Conservation (phyloP, 768 basidiomycete genomes). For the Suillus ampliporus region DNA sequence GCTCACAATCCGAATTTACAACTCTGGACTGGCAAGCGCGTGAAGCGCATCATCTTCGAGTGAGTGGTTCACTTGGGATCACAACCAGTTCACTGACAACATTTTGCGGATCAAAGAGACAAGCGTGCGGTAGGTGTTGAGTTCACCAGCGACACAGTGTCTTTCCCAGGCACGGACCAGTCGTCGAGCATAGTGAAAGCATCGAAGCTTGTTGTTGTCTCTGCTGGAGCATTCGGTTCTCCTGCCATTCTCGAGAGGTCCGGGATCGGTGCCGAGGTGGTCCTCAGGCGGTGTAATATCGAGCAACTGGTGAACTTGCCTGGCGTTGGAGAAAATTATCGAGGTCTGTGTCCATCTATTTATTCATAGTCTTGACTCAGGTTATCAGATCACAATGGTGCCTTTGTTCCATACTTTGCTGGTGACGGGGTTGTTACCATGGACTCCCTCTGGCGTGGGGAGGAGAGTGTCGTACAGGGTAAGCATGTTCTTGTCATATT, state of each 20-base stretch:
- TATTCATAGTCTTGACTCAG: background rate
- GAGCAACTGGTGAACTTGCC: constrained; percentile 65
- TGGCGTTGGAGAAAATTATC: constrained; percentile 76
- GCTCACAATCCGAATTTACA: constrained; percentile 47
- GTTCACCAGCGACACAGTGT: constrained; percentile 43
- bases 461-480: constrained; percentile 47
- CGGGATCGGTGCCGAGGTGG: constrained; percentile 63
- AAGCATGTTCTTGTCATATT: constrained; percentile 21
- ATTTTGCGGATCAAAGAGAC: constrained; percentile 18
- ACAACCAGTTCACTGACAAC: background rate
- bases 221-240: constrained; percentile 60
- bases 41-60: constrained; percentile 46
- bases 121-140: constrained; percentile 53
- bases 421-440: constrained; percentile 53
- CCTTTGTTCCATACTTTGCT: constrained; percentile 43
- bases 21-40: constrained; percentile 40
- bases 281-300: constrained; percentile 56
- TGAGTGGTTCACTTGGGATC: constrained; percentile 24
- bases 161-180: constrained; percentile 26
- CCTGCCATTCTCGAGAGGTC: constrained; percentile 63
- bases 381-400: constrained; percentile 36
- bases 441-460: constrained; percentile 50
- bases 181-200: constrained; percentile 38
- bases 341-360: constrained; percentile 40
- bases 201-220: constrained; percentile 52